Percentiles rank a stretch among this genome's conserved stretches.
phyloP scores from a whole-genome alignment of 2,329 filamentous ascomycete species.

The Curvularia hawaiiensis region DNA sequence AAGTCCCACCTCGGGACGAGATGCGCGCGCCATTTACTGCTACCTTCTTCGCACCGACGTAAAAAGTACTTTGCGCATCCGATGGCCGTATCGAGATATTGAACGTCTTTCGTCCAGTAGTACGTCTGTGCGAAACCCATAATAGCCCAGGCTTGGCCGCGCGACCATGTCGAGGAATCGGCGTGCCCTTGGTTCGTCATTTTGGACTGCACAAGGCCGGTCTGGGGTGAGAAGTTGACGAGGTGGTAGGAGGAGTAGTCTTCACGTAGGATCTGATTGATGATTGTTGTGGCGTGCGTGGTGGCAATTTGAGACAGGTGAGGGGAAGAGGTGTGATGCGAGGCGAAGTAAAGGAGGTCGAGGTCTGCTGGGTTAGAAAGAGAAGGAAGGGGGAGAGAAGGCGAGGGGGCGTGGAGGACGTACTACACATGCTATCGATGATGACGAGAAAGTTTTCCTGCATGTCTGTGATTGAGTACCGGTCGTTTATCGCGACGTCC shows the following conservation, averaged over 20 bases:
- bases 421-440: slow-evolving; percentile 52
- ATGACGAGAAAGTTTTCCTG: slow-evolving; percentile 48
- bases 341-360: slow-evolving; percentile 48
- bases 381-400: neutral
- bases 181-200: slow-evolving; percentile 56
- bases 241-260: slow-evolving; percentile 51
- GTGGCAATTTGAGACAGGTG: slow-evolving; percentile 46
- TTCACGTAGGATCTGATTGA: slow-evolving; percentile 42
- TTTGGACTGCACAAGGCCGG: slow-evolving; percentile 52
- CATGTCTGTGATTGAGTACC: slow-evolving; percentile 46
- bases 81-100: slow-evolving; percentile 53
- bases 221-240: slow-evolving; percentile 53
- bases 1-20: slow-evolving; percentile 59
- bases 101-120: slow-evolving; percentile 52
- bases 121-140: slow-evolving; percentile 56
- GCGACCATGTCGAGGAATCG: slow-evolving; percentile 54
- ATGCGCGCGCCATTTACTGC: slow-evolving; percentile 33
- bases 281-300: slow-evolving; percentile 46
- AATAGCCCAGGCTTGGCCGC: slow-evolving; percentile 58
- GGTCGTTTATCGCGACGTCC: slow-evolving; percentile 50
- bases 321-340: slow-evolving; percentile 37
- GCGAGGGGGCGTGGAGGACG: neutral
- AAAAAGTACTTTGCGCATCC: slow-evolving; percentile 56
- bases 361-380: slow-evolving; percentile 28
- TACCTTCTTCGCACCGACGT: slow-evolving; percentile 44